A percentile compares a stretch with the other conserved stretches of the same genome.
These are phyloP conservation scores for Cryptosporidium parvum DNA, from an alignment of 169 alveolate genomes.

Conservation along the genomic window DNA sequence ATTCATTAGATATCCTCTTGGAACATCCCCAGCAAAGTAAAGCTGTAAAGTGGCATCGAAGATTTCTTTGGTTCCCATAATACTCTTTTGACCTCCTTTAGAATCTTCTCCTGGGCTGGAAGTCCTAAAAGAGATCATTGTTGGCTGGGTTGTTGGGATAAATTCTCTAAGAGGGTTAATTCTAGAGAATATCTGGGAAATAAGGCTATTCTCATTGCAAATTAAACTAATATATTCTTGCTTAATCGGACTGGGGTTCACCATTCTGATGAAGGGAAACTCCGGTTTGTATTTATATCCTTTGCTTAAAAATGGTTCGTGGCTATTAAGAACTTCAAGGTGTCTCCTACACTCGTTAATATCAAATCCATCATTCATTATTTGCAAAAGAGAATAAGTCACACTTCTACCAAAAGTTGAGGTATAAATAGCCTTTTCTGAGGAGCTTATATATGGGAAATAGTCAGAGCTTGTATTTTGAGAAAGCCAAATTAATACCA, in stretches of 20 bases:
- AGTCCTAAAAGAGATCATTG: constrained; percentile 10
- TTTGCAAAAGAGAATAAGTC: constrained; percentile 1
- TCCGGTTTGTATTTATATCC: background rate
- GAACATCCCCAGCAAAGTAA: constrained; percentile 68
- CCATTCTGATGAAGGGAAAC: constrained; percentile 10
- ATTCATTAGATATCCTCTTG: constrained; percentile 65
- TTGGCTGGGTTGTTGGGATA: constrained; percentile 28
- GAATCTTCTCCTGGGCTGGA: background rate
- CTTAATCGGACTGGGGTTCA: constrained; percentile 16
- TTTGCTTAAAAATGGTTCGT: constrained; percentile 18
- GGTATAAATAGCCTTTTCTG: constrained; percentile 5
- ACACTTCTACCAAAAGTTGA: background rate
- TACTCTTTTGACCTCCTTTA: background rate
- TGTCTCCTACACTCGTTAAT: constrained; percentile 34
- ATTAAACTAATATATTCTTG: constrained; percentile 3
- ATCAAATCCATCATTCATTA: constrained; percentile 52
- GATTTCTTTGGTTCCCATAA: constrained; percentile 32
- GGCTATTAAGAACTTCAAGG: constrained; percentile 1
- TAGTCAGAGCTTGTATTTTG: background rate
- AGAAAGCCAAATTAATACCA: constrained; percentile 25
- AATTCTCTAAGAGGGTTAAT: constrained; percentile 61
- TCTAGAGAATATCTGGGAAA: constrained; percentile 7
- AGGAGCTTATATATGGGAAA: background rate
- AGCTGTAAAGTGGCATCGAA: constrained; percentile 52
- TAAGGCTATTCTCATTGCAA: constrained; percentile 25